Evolutionary conservation across 1,284 basidiomycete species (phyloP).

Genomic region (Cystobasidium sp.): DNA sequence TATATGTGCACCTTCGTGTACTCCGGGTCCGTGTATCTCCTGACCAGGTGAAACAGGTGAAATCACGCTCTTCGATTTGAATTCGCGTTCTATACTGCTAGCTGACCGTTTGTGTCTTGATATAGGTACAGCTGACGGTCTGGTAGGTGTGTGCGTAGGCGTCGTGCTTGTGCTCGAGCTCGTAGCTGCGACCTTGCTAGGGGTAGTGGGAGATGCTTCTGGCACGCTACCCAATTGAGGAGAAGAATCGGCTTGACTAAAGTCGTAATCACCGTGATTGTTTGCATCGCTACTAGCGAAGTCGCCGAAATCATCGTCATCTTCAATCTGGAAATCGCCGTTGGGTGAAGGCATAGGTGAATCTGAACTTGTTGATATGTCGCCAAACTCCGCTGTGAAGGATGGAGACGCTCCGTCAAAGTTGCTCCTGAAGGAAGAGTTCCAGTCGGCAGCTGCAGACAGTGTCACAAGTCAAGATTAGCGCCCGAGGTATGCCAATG

Average conservation of each 20-base stretch:
- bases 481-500: too few relatives aligned
- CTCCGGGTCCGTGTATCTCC: constrained; percentile 49
- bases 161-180: neutral
- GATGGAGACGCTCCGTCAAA: constrained; percentile 17
- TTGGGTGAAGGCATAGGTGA: constrained; percentile 13
- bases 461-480: neutral
- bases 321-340: constrained; percentile 36
- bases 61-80: constrained; percentile 11
- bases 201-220: neutral
- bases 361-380: constrained; percentile 18
- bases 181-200: neutral
- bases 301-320: constrained; percentile 52
- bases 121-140: constrained; percentile 3
- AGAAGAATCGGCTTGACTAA: constrained; percentile 29
- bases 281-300: constrained; percentile 48
- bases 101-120: constrained; percentile 25
- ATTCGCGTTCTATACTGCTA: constrained; percentile 22
- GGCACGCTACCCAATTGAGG: neutral
- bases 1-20: constrained; percentile 48
- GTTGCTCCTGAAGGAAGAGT: constrained; percentile 31
- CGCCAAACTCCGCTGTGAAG: constrained; percentile 38
- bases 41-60: constrained; percentile 43
- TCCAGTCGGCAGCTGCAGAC: constrained; percentile 39
- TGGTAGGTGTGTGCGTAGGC: neutral
- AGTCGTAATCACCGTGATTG: constrained; percentile 48